A percentile compares a stretch with the other conserved stretches of the same genome.
phyloP scores from a whole-genome alignment of 176 grass and related monocot genomes.

The Hordeum vulgare region DNA sequence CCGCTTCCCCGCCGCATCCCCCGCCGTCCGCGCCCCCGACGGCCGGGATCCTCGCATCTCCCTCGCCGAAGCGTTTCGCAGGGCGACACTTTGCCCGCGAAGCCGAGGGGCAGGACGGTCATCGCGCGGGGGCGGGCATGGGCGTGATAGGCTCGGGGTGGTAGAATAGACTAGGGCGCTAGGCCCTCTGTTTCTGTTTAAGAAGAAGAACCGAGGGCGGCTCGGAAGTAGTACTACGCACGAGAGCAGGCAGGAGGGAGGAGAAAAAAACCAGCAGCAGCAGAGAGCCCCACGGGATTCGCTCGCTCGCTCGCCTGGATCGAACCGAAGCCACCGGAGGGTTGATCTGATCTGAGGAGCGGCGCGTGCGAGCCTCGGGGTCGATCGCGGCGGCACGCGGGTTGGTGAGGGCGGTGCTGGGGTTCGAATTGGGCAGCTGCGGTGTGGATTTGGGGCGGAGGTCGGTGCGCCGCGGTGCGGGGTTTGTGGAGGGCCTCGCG shows the following conservation, averaged over 20 bases:
- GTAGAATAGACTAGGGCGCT: no score
- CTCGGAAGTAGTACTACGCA: no score
- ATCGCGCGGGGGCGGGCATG: neutral
- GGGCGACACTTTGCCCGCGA: slow-evolving; percentile 54
- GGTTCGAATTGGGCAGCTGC: neutral
- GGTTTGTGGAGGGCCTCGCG: neutral
- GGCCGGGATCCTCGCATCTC: slow-evolving; percentile 2
- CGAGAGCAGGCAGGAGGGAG: no score
- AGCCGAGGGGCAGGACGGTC: slow-evolving; percentile 16
- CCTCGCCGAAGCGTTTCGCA: slow-evolving; percentile 12
- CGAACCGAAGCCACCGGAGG: neutral
- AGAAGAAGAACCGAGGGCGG: neutral
- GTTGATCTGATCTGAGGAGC: neutral
- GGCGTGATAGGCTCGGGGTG: neutral
- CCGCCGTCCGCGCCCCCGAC: neutral
- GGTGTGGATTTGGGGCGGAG: neutral
- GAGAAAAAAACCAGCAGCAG: slow-evolving; percentile 14
- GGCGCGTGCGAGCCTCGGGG: no score
- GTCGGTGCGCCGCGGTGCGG: neutral
- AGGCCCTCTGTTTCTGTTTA: slow-evolving; percentile 12
- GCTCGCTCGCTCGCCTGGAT: neutral
- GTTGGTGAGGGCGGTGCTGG: neutral
- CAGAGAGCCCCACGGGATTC: slow-evolving; percentile 1
- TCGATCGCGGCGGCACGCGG: no score
- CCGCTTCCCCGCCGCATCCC: neutral